A percentile compares a stretch with the other conserved stretches of the same genome.
phyloP scores from a whole-genome alignment of 2,329 filamentous ascomycete genomes.

The Berkeleyomyces basicola region DNA sequence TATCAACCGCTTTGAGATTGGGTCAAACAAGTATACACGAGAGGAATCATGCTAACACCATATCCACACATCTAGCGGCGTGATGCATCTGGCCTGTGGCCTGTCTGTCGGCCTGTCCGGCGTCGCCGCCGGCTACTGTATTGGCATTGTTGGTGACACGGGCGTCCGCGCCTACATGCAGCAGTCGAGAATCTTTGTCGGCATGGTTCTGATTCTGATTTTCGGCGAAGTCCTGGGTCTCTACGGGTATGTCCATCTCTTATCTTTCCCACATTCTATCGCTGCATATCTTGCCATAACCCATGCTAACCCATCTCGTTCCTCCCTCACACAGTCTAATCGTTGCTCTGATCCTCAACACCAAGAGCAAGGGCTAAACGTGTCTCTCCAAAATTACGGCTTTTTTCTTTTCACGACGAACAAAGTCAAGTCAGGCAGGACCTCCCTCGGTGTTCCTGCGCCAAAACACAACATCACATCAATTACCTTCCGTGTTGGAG shows the following conservation, averaged over 20 bases:
- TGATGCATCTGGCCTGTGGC: constrained; percentile 85
- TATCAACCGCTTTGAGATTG: neutral
- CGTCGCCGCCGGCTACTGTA: constrained; percentile 87
- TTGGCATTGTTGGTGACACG: constrained; percentile 87
- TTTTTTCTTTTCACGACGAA: neutral
- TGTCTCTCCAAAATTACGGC: neutral
- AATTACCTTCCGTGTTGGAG: too few species aligned
- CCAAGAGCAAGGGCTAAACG: constrained; percentile 50
- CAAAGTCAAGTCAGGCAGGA: neutral
- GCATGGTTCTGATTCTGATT: constrained; percentile 97
- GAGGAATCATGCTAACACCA: neutral
- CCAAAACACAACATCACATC: too few species aligned
- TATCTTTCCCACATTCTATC: neutral
- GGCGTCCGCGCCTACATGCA: constrained; percentile 92
- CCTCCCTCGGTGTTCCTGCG: too few species aligned
- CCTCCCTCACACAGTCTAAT: constrained; percentile 49
- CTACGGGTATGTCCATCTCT: constrained; percentile 59
- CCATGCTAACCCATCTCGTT: neutral
- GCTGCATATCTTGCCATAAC: neutral
- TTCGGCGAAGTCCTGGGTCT: constrained; percentile 95
- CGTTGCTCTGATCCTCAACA: constrained; percentile 85
- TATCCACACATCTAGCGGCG: constrained; percentile 39
- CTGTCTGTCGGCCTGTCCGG: constrained; percentile 84
- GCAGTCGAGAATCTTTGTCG: constrained; percentile 89
- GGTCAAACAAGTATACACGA: too few species aligned